Evolutionary conservation across 2,329 filamentous ascomycete species (phyloP).

Genomic region (Aspergillus sergii): DNA sequence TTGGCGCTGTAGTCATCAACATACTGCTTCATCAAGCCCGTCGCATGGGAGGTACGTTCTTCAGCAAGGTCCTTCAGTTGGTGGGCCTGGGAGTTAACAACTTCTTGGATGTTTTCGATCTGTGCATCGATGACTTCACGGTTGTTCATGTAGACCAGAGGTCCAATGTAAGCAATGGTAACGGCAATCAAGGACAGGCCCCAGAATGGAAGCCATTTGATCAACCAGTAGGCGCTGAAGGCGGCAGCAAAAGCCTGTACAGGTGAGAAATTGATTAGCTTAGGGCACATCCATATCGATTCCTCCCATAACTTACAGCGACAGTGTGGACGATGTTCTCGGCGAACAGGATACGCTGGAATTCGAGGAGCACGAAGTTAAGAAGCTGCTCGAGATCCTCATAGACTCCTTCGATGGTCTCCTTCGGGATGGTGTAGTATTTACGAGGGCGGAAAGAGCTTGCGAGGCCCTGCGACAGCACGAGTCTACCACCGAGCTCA

Average conservation of each 20-base stretch:
- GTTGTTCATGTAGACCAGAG: conserved; percentile 67
- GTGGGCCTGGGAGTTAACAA: conserved; percentile 60
- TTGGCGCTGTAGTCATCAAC: conserved; percentile 63
- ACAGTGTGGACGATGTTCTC: conserved; percentile 65
- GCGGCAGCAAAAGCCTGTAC: conserved; percentile 60
- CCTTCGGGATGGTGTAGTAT: conserved; percentile 68
- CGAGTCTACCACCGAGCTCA: conserved; percentile 59
- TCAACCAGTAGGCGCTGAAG: conserved; percentile 64
- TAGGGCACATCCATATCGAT: background rate
- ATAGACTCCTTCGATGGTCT: conserved; percentile 62
- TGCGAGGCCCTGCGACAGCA: conserved; percentile 61
- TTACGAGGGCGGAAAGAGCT: conserved; percentile 64
- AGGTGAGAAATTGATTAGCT: background rate
- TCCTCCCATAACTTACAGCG: conserved; percentile 49
- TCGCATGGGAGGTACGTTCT: conserved; percentile 61
- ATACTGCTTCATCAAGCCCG: conserved; percentile 60
- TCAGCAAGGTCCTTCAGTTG: conserved; percentile 63
- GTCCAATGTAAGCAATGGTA: conserved; percentile 59
- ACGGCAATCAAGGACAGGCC: conserved; percentile 61
- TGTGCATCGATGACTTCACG: conserved; percentile 65
- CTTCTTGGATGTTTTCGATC: conserved; percentile 55
- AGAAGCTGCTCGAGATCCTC: conserved; percentile 66
- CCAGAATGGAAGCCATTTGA: conserved; percentile 68
- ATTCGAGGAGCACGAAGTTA: conserved; percentile 71
- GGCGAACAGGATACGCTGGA: conserved; percentile 66